Evolutionary conservation across 2,329 filamentous ascomycete genomes (phyloP).

Genomic region (Xylariaceae sp.): DNA sequence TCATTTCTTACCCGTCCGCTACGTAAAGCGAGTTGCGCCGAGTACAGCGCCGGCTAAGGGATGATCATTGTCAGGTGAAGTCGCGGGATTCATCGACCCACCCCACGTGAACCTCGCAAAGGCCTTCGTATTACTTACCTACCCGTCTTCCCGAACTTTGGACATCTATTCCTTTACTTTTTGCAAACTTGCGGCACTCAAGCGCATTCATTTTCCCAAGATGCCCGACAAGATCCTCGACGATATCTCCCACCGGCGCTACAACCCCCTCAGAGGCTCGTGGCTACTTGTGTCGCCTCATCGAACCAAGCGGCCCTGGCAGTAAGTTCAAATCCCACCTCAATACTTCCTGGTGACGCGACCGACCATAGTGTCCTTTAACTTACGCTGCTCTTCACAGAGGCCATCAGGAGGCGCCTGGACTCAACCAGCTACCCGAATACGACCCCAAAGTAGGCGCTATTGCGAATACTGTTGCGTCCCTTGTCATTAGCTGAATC

Average conservation of each 20-base stretch:
- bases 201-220: slow-evolving; percentile 12
- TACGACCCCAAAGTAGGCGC: slow-evolving; percentile 66
- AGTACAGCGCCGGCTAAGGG: neutral
- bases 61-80: neutral
- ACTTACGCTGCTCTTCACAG: slow-evolving; percentile 36
- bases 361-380: neutral
- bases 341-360: neutral
- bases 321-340: slow-evolving; percentile 66
- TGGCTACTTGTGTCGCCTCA: slow-evolving; percentile 96
- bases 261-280: slow-evolving; percentile 82
- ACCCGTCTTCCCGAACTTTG: neutral
- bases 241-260: slow-evolving; percentile 94
- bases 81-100: neutral
- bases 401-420: slow-evolving; percentile 69
- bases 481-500: neutral
- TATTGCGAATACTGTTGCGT: neutral
- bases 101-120: neutral
- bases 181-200: neutral
- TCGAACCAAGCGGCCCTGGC: slow-evolving; percentile 94
- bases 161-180: neutral
- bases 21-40: too few relatives aligned
- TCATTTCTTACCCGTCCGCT: too few relatives aligned
- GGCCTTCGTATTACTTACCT: too few relatives aligned
- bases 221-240: slow-evolving; percentile 78
- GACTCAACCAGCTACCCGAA: slow-evolving; percentile 63